These are phyloP conservation scores for Suillus luteus DNA, from an alignment of 768 basidiomycete genomes.

Conservation along the genomic window DNA sequence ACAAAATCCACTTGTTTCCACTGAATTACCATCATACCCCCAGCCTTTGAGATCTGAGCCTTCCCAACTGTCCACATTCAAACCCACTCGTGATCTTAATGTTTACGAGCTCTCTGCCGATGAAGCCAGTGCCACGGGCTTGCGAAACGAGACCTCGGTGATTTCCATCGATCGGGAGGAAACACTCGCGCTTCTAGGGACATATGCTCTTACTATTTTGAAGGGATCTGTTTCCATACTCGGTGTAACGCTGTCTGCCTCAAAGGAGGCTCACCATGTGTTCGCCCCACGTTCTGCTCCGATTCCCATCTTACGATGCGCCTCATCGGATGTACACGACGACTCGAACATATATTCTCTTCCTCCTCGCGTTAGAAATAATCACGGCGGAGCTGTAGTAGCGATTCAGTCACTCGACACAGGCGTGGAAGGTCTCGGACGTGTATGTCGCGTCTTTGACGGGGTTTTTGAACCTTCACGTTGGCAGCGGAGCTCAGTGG, in stretches of 20 bases:
- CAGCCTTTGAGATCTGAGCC: conserved; percentile 2
- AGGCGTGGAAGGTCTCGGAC: conserved; percentile 67
- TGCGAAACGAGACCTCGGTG: not conserved
- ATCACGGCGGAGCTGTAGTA: conserved; percentile 43
- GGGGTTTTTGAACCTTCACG: conserved; percentile 59
- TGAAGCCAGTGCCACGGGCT: not conserved
- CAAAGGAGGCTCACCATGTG: conserved; percentile 46
- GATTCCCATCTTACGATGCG: conserved; percentile 53
- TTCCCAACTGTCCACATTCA: conserved; percentile 1
- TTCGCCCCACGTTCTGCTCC: conserved; percentile 84
- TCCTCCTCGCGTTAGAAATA: conserved; percentile 20
- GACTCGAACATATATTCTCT: conserved; percentile 6
- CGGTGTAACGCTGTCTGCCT: conserved; percentile 53
- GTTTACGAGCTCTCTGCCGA: not conserved
- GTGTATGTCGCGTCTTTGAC: conserved; percentile 62
- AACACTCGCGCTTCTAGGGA: conserved; percentile 64
- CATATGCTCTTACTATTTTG: conserved; percentile 60
- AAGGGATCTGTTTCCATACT: conserved; percentile 59
- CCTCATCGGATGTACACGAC: conserved; percentile 18
- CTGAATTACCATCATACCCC: not conserved
- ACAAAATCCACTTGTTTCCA: not conserved
- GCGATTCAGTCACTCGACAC: conserved; percentile 58
- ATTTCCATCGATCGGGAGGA: conserved; percentile 4
- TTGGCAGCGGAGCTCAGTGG: conserved; percentile 36
- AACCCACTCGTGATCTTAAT: not conserved